Percentiles rank a stretch among this genome's conserved stretches.
These are phyloP conservation scores for Anthostomella pinea DNA, from an alignment of 2,329 filamentous ascomycete species.

Conservation along the genomic window DNA sequence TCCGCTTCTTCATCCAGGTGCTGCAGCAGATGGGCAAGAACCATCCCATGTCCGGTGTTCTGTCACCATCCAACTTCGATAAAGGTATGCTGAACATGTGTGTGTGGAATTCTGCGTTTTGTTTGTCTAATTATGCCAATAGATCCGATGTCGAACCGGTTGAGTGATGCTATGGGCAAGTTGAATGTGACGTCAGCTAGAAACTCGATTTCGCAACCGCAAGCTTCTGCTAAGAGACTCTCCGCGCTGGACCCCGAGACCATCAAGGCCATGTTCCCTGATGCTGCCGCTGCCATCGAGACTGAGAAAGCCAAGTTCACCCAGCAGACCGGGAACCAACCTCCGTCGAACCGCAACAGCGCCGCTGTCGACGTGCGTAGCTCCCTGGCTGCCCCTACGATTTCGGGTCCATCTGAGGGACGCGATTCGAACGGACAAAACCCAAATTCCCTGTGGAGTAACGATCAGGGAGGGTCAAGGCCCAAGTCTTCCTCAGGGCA, in stretches of 20 bases:
- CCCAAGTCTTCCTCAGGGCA: constrained; percentile 80
- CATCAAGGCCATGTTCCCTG: constrained; percentile 98
- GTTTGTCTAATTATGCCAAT: constrained; percentile 22
- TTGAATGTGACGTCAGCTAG: constrained; percentile 82
- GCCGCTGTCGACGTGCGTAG: constrained; percentile 71
- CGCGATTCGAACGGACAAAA: constrained; percentile 60
- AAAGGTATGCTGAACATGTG: constrained; percentile 66
- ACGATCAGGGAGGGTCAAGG: constrained; percentile 51
- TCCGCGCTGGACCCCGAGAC: constrained; percentile 90
- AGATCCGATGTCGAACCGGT: constrained; percentile 96
- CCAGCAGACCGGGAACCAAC: constrained; percentile 86
- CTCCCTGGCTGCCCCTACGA: constrained; percentile 72
- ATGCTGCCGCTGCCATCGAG: constrained; percentile 96
- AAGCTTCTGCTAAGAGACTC: constrained; percentile 80
- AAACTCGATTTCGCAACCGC: constrained; percentile 79
- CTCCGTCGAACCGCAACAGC: constrained; percentile 91
- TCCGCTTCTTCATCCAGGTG: constrained; percentile 98
- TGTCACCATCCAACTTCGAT: constrained; percentile 94
- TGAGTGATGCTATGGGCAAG: constrained; percentile 96
- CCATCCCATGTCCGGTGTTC: constrained; percentile 91
- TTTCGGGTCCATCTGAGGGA: constrained; percentile 66
- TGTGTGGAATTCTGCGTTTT: constrained; percentile 11
- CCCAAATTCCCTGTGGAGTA: constrained; percentile 79
- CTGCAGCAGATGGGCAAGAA: constrained; percentile 98
- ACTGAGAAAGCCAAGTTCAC: constrained; percentile 98